A percentile compares a stretch with the other conserved stretches of the same genome.
phyloP scores from a whole-genome alignment of 805 yeast genomes.

The Henningerozyma blattae region DNA sequence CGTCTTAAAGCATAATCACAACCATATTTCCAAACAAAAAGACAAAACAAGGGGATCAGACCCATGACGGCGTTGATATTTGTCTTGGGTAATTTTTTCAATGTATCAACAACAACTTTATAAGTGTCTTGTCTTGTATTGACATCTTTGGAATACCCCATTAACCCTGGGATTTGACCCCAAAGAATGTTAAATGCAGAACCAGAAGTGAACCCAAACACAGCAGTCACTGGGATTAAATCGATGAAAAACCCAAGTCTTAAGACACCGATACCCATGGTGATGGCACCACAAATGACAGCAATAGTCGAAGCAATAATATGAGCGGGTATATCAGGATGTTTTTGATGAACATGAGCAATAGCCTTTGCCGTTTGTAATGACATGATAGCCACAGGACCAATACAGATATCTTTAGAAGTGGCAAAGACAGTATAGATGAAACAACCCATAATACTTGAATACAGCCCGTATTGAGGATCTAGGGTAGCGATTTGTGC shows the following conservation, averaged over 20 bases:
- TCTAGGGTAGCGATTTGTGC: slow-evolving; percentile 75
- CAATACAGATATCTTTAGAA: slow-evolving; percentile 88
- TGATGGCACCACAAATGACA: slow-evolving; percentile 74
- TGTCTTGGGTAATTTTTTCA: slow-evolving; percentile 59
- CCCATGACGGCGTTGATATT: slow-evolving; percentile 86
- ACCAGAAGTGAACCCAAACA: slow-evolving; percentile 90
- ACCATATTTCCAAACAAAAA: slow-evolving; percentile 52
- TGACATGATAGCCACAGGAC: slow-evolving; percentile 96
- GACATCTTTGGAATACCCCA: slow-evolving; percentile 60
- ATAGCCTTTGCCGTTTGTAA: slow-evolving; percentile 72
- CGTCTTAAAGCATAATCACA: no score
- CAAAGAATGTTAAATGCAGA: slow-evolving; percentile 72
- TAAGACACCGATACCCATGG: slow-evolving; percentile 70
- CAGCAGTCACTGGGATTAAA: slow-evolving; percentile 83
- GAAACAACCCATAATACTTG: slow-evolving; percentile 84
- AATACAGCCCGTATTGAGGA: slow-evolving; percentile 80
- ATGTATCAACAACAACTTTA: slow-evolving; percentile 53
- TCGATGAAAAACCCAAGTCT: slow-evolving; percentile 84
- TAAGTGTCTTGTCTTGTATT: slow-evolving; percentile 67
- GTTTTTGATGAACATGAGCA: slow-evolving; percentile 43
- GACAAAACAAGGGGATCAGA: slow-evolving; percentile 55
- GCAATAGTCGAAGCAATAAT: slow-evolving; percentile 72
- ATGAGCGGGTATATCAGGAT: no score
- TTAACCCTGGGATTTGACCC: slow-evolving; percentile 79
- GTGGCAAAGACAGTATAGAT: slow-evolving; percentile 88